Conservation (phyloP, 2,329 filamentous ascomycete genomes). For the Fusarium nelsonii region DNA sequence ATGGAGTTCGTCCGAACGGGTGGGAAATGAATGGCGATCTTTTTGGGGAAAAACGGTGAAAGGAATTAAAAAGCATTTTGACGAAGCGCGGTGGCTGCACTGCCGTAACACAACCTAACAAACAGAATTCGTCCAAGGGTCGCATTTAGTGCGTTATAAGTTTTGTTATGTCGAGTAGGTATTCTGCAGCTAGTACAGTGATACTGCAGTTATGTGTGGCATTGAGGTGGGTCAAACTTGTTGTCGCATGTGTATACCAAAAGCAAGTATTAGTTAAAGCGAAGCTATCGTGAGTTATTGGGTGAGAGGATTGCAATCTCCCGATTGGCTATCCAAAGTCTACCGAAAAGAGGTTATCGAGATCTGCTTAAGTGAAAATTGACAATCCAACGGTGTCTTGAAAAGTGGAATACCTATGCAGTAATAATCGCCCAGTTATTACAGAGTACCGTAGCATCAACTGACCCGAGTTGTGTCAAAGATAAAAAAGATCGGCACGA, state of each 20-base stretch:
- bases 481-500: slow-evolving; percentile 25
- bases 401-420: not conserved
- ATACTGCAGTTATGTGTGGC: not conserved
- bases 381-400: slow-evolving; percentile 14
- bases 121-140: not conserved
- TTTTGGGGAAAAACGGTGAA: not conserved
- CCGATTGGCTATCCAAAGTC: not conserved
- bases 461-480: slow-evolving; percentile 2
- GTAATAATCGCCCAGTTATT: not conserved
- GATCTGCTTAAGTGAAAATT: slow-evolving; percentile 1
- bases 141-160: not conserved
- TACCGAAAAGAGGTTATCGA: not conserved
- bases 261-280: not conserved
- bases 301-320: not conserved
- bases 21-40: slow-evolving; percentile 16
- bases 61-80: not conserved
- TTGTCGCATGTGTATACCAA: slow-evolving; percentile 1
- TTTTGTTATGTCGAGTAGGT: not conserved
- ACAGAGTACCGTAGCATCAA: slow-evolving; percentile 3
- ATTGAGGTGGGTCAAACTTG: slow-evolving; percentile 3
- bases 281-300: slow-evolving; percentile 13
- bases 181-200: not conserved
- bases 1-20: not conserved
- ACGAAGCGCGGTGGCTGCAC: slow-evolving; percentile 1
- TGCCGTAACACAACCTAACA: slow-evolving; percentile 1